Base-by-base conservation (phyloP, 176 grass and related monocot genomes). In the Areca catechu region DNA sequence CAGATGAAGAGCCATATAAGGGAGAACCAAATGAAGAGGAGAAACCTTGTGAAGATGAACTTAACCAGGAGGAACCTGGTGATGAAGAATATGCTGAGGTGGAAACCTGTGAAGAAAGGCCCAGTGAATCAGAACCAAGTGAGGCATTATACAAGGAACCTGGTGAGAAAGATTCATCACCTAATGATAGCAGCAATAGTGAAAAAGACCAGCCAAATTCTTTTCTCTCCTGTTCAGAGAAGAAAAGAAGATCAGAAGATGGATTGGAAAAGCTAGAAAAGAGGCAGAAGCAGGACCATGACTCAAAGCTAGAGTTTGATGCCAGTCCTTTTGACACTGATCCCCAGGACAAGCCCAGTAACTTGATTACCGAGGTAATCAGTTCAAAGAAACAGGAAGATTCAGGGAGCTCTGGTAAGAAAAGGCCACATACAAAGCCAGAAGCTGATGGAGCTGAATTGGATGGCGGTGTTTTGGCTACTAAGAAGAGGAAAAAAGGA, bases 211-310 rank as follows among this genome's bases (percentile, higher is more conserved):
- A 29, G 65, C 76, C 69, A 71, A 54, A 30, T 68, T 48, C 54
- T 77, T 63, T 60, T 53, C 72, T 51, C 22, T 60, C 68, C 37
- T 51, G 68, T 59, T 53, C 72, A 53, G 80, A 80, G 60, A 88
- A 76, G 75, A 77, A 61, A 63, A 80, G 71, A 83, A 70, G 59
- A 53, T 81, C 43, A 51, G 66, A 48, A 76, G 76, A 76, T 73
- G 65, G 76, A 66, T 57, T 68, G 50, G 72, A 66, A 34, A 68
- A 51, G 5, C 34, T 53, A 24, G 37, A 48, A 25, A 89, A 83
- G 50, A 57, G 76, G 67, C 54, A 59, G 22, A 70, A 76, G 52
- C 50, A 47, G 19, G 20, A 24, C 48, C 57, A 72, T 18, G 20
- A 54, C 16, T 51, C 70, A 53, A 19, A 51, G 4, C 57, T 34